Conservation (phyloP, 139 green algal species). For the Asterochloris sp. region DNA sequence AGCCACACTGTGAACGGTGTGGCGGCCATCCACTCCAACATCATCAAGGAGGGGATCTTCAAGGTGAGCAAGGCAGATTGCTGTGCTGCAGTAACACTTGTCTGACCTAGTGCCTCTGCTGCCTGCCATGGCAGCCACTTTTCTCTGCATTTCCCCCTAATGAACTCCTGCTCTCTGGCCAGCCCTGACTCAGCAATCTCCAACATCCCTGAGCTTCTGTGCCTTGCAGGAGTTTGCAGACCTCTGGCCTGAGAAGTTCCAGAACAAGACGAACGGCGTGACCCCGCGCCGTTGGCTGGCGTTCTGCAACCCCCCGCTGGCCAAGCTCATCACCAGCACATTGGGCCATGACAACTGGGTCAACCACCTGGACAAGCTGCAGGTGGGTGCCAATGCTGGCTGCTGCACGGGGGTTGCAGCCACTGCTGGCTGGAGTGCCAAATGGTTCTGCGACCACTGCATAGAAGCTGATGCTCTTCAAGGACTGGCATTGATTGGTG, state of each 20-base stretch:
- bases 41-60: constrained; percentile 87
- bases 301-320: constrained; percentile 94
- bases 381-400: constrained; percentile 3
- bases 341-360: constrained; percentile 92
- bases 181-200: too few species aligned
- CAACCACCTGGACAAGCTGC: constrained; percentile 63
- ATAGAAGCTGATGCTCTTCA: background rate
- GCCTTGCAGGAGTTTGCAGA: constrained; percentile 49
- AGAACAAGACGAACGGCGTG: constrained; percentile 98
- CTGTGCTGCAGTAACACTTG: constrained; percentile 39
- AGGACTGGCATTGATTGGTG: too few species aligned
- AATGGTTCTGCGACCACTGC: background rate
- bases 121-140: too few species aligned
- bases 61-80: constrained; percentile 25
- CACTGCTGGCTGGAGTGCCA: background rate
- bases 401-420: background rate
- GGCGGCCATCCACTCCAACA: constrained; percentile 91
- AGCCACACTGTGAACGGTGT: constrained; percentile 92
- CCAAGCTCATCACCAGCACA: constrained; percentile 81
- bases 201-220: too few species aligned
- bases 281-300: constrained; percentile 87
- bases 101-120: constrained; percentile 8
- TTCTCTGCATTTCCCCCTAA: too few species aligned
- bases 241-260: constrained; percentile 80
- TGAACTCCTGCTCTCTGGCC: too few species aligned